A percentile compares a stretch with the other conserved stretches of the same genome.
phyloP scores from a whole-genome alignment of 2,329 filamentous ascomycete genomes.

The Fusarium fujikuroi region DNA sequence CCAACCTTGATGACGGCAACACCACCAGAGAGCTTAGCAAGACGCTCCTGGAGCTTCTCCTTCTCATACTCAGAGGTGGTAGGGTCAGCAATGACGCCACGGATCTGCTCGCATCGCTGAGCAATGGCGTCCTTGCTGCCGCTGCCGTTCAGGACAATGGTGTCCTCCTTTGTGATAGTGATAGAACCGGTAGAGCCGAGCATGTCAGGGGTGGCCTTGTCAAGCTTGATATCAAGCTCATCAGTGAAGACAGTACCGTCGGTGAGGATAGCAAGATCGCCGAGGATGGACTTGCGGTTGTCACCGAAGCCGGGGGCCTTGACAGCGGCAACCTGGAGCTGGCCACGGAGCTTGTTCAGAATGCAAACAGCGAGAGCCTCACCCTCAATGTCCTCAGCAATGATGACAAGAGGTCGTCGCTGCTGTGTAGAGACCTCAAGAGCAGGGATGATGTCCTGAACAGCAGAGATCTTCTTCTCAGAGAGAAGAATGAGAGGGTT shows the following conservation, averaged over 20 bases:
- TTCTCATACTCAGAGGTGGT: slow-evolving; percentile 99
- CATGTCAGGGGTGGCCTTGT: slow-evolving; percentile 96
- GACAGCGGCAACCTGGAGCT: slow-evolving; percentile 97
- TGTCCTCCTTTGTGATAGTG: slow-evolving; percentile 99
- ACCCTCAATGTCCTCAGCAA: slow-evolving; percentile 98
- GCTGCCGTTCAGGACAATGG: slow-evolving; percentile 96
- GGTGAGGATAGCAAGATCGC: slow-evolving; percentile 94
- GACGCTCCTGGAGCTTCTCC: slow-evolving; percentile 99
- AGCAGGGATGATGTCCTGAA: slow-evolving; percentile 98
- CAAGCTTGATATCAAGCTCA: slow-evolving; percentile 98
- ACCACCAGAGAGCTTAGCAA: slow-evolving; percentile 98
- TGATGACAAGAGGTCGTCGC: slow-evolving; percentile 95
- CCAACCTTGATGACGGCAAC: slow-evolving; percentile 99
- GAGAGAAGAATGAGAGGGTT: slow-evolving; percentile 98
- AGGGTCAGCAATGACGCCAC: slow-evolving; percentile 93
- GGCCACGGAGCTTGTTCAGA: slow-evolving; percentile 99
- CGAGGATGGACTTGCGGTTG: slow-evolving; percentile 99
- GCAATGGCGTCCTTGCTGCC: slow-evolving; percentile 93
- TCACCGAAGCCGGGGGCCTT: slow-evolving; percentile 99
- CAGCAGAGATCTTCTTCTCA: slow-evolving; percentile 99
- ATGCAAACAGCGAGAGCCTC: slow-evolving; percentile 99
- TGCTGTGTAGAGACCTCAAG: slow-evolving; percentile 96
- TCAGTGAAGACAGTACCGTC: slow-evolving; percentile 98
- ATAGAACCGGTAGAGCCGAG: slow-evolving; percentile 97
- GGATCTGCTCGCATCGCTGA: slow-evolving; percentile 99